Base-by-base conservation (phyloP, 176 grass and related monocot species). In the Ensete glaucum region DNA sequence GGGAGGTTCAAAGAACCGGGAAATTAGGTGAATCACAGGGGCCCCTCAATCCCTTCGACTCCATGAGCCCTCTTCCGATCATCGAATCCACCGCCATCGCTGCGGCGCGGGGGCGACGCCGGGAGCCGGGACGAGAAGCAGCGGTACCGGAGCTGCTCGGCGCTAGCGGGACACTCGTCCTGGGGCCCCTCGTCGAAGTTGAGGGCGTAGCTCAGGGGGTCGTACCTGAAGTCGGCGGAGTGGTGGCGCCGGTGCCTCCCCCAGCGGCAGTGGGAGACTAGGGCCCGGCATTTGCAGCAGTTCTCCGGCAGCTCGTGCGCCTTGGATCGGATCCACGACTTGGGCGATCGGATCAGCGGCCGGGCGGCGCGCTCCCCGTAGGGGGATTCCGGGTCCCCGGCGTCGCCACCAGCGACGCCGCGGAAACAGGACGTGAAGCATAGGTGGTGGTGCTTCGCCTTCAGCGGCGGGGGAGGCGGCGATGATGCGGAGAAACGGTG, bases 151-250 rank as follows among this genome's bases (percentile, higher is more conserved):
- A 71, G 54, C 2, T 70, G 70, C 2, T 73, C 59, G 17, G 29
- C 56, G 19, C n/a, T 27, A 52, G 56, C 64, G 27, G 34, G 64
- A 1, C 49, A 83, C 5, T 77, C 59, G 4, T 49, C 80, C 11
- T 54, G 21, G 3, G 17, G 48, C 0, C 80, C 87, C 6, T 89
- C 77, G 80, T 89, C 88, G 75, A 90, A 90, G 65, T 90, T 90
- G 11, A 72, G 84, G 14, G 84, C 81, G 59, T 90, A 90, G 84
- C 88, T 90, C 10, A 72, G 78, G 1, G 84, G 74, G 69, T 90
- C 88, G 48, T 90, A 90, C 1, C 77, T 71, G 71, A 90, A 76
- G 1, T 56, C 71, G 15, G 64, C 50, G 54, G 53, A 65, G 65
- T 19, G 77, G 52, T 65, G 77, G 16, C 53, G 77, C 11, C 53